Percentiles rank a stretch among this genome's conserved stretches.
These are phyloP conservation scores for Cryptococcus amylolentus DNA, from an alignment of 1,284 basidiomycete genomes.

Conservation along the genomic window DNA sequence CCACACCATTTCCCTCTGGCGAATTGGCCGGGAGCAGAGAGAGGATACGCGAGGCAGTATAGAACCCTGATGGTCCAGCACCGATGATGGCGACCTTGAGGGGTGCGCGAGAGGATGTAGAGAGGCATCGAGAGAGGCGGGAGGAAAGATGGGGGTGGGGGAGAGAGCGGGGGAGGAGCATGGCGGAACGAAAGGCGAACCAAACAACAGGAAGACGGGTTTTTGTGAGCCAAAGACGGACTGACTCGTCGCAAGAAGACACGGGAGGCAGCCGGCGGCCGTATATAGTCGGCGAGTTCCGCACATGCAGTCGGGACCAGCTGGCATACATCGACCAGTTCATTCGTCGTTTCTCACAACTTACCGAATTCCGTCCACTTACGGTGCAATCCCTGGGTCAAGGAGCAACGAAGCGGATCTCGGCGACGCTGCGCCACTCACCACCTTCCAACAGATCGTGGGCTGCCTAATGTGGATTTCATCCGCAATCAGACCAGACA, in stretches of 20 bases:
- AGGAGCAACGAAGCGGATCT: too few species aligned
- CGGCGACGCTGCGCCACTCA: too few species aligned
- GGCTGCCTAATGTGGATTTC: too few species aligned
- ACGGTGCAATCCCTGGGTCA: too few species aligned
- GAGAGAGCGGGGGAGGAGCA: neutral
- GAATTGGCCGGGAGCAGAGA: conserved; percentile 57
- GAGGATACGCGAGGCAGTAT: conserved; percentile 79
- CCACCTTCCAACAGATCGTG: too few species aligned
- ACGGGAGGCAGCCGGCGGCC: too few species aligned
- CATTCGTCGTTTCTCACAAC: too few species aligned
- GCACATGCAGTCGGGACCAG: too few species aligned
- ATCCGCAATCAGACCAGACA: too few species aligned
- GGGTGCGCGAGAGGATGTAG: conserved; percentile 10
- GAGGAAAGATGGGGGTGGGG: neutral
- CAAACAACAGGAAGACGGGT: neutral
- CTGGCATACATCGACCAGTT: too few species aligned
- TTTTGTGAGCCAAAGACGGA: neutral
- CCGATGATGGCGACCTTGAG: conserved; percentile 53
- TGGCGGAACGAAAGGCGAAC: conserved; percentile 7
- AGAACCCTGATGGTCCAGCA: conserved; percentile 91
- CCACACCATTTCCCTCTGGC: conserved; percentile 51
- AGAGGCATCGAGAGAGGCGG: neutral
- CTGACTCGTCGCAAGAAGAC: neutral
- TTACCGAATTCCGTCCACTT: too few species aligned
- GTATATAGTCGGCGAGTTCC: too few species aligned